phyloP scores from a whole-genome alignment of 345 rosid species.

The Ailanthus altissimus region DNA sequence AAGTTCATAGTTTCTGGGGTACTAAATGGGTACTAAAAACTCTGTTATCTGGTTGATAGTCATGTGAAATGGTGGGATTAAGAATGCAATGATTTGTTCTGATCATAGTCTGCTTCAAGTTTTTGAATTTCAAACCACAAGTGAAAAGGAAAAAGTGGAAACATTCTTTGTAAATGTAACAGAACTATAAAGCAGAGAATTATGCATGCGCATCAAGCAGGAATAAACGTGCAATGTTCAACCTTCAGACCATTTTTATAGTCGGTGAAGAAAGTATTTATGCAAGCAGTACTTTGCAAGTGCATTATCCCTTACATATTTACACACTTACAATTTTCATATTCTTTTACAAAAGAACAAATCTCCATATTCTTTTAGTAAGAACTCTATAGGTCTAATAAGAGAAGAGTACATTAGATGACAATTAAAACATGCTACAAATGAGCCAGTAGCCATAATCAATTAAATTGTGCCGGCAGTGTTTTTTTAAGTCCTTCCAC shows the following conservation, averaged over 20 bases:
- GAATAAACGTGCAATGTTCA: constrained; percentile 2
- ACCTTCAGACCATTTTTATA: not conserved
- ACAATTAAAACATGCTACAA: not conserved
- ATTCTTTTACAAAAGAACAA: not conserved
- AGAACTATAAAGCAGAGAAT: not conserved
- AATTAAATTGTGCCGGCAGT: not conserved
- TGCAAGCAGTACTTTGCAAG: not conserved
- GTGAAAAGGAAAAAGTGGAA: not conserved
- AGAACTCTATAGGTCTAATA: not conserved
- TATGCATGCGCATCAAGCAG: not conserved
- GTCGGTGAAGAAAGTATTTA: not conserved
- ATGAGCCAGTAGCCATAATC: not conserved
- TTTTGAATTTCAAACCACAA: not conserved
- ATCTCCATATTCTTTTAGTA: not conserved
- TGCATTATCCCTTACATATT: not conserved
- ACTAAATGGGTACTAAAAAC: not conserved
- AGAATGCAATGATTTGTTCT: not conserved
- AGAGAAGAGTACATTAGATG: not conserved
- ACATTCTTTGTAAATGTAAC: not conserved
- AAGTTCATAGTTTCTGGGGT: not conserved
- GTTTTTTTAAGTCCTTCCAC: not conserved
- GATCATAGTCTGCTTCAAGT: not conserved
- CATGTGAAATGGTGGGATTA: not conserved
- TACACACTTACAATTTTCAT: not conserved
- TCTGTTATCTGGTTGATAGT: not conserved